Conservation (phyloP, 208 protist genomes). For the Leishmania guyanensis region DNA sequence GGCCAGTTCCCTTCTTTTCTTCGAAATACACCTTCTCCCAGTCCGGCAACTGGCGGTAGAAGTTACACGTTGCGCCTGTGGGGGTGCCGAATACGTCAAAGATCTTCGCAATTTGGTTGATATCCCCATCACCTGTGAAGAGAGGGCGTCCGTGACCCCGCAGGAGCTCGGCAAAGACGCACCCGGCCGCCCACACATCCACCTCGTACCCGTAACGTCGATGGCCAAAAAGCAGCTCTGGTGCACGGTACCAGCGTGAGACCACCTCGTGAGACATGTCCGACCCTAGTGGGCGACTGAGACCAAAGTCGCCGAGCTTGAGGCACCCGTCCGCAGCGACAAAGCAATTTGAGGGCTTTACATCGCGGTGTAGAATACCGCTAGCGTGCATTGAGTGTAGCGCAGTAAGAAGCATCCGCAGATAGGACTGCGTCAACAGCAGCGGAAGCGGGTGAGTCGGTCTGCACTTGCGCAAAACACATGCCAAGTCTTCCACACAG, state of each 20-base stretch:
- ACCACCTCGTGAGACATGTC: constrained; percentile 96
- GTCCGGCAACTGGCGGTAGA: constrained; percentile 92
- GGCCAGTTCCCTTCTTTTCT: constrained; percentile 35
- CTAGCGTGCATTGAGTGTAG: constrained; percentile 63
- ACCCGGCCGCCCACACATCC: constrained; percentile 95
- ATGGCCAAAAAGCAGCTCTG: constrained; percentile 97
- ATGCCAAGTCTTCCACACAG: constrained; percentile 61
- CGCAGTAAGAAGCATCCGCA: constrained; percentile 70
- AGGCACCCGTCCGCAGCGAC: constrained; percentile 52
- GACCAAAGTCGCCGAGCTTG: constrained; percentile 96
- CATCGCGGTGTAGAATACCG: constrained; percentile 84
- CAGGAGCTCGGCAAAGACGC: constrained; percentile 98
- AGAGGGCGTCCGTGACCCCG: constrained; percentile 81
- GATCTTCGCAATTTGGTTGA: constrained; percentile 88
- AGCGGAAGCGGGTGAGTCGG: constrained; percentile 33
- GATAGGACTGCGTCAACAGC: constrained; percentile 24
- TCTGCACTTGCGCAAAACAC: constrained; percentile 39
- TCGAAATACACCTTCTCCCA: constrained; percentile 92
- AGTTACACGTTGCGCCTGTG: constrained; percentile 77
- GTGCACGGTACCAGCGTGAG: constrained; percentile 99
- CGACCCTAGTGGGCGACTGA: constrained; percentile 80
- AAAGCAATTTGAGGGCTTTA: constrained; percentile 91
- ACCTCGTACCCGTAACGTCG: constrained; percentile 93
- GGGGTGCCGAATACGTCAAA: constrained; percentile 97
- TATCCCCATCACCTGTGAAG: constrained; percentile 91